These are phyloP conservation scores for Penicillium brevicompactum DNA, from an alignment of 2,329 filamentous ascomycete species.

Conservation along the genomic window DNA sequence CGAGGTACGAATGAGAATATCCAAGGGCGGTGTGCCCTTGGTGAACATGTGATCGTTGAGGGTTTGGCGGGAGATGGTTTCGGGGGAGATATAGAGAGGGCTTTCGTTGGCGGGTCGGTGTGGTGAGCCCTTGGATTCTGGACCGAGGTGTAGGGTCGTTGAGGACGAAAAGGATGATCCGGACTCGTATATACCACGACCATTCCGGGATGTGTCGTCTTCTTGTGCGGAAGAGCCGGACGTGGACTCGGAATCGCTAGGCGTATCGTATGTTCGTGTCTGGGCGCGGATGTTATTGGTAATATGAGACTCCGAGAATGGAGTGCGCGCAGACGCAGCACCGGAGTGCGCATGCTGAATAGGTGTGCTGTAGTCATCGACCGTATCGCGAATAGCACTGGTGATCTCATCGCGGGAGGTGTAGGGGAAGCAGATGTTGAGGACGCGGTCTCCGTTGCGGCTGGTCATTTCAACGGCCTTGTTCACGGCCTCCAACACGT, in stretches of 20 bases:
- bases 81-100: constrained; percentile 68
- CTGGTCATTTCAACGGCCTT: constrained; percentile 83
- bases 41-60: constrained; percentile 88
- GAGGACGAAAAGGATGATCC: constrained; percentile 44
- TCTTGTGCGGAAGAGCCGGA: constrained; percentile 44
- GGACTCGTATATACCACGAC: constrained; percentile 34
- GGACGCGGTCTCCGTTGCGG: constrained; percentile 74
- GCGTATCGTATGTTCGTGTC: constrained; percentile 47
- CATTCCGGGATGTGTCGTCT: constrained; percentile 42
- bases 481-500: constrained; percentile 87
- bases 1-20: constrained; percentile 88
- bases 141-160: constrained; percentile 53
- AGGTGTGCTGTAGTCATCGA: constrained; percentile 80
- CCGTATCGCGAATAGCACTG: constrained; percentile 81
- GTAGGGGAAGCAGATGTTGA: constrained; percentile 98
- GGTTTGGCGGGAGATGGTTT: constrained; percentile 81
- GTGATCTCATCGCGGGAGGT: constrained; percentile 96
- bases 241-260: constrained; percentile 50
- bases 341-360: constrained; percentile 49
- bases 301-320: constrained; percentile 87
- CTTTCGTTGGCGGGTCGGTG: constrained; percentile 30
- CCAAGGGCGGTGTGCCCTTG: constrained; percentile 78
- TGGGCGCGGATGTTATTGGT: constrained; percentile 79
- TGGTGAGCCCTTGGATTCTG: constrained; percentile 41
- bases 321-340: constrained; percentile 52